Conservation (phyloP, 768 basidiomycete species). For the Dendrothele bispora region DNA sequence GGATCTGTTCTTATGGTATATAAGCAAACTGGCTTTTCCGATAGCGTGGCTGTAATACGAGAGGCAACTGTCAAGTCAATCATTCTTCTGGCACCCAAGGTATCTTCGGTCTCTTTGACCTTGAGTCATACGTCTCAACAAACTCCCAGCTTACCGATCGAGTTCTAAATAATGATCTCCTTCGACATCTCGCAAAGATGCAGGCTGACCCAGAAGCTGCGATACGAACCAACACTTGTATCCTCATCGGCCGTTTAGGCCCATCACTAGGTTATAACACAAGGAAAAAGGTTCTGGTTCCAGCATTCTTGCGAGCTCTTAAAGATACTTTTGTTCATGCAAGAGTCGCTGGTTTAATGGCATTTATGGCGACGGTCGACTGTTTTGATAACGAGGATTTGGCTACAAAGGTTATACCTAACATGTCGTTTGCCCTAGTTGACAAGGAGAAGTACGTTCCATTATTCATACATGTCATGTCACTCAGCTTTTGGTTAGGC, state of each 20-base stretch:
- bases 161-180: slow-evolving; percentile 93
- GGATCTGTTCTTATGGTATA: not conserved
- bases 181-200: slow-evolving; percentile 88
- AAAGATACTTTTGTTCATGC: slow-evolving; percentile 93
- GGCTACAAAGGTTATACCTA: slow-evolving; percentile 87
- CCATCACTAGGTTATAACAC: slow-evolving; percentile 85
- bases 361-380: slow-evolving; percentile 91
- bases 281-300: slow-evolving; percentile 94
- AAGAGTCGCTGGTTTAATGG: slow-evolving; percentile 91
- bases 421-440: slow-evolving; percentile 73
- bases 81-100: slow-evolving; percentile 82
- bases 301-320: slow-evolving; percentile 86
- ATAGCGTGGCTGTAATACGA: slow-evolving; percentile 91
- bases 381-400: slow-evolving; percentile 88
- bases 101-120: slow-evolving; percentile 24
- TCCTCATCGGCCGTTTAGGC: slow-evolving; percentile 89
- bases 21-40: slow-evolving; percentile 94
- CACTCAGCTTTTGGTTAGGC: slow-evolving; percentile 39
- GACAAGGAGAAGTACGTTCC: slow-evolving; percentile 87
- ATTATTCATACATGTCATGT: not conserved
- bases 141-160: slow-evolving; percentile 76
- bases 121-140: not conserved
- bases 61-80: slow-evolving; percentile 93
- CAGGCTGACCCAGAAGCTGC: slow-evolving; percentile 93
- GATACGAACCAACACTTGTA: slow-evolving; percentile 96